A percentile compares a stretch with the other conserved stretches of the same genome.
Conservation (phyloP, 2,329 filamentous ascomycete genomes). For the Lachnellula subtilissima region DNA sequence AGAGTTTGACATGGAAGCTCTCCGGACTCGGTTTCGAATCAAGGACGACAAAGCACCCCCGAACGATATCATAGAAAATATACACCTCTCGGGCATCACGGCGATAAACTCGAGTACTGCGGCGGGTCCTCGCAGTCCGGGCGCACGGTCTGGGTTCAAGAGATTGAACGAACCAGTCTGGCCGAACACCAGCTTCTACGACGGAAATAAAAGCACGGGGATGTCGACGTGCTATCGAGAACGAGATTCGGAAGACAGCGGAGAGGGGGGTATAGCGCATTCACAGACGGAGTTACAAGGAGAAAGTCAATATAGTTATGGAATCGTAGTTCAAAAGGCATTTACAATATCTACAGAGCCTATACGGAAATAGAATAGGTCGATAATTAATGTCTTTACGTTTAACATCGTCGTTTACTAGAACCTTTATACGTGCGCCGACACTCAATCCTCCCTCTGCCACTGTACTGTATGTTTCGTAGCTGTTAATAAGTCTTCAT, state of each 20-base stretch:
- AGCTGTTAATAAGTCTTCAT: no score
- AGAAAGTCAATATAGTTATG: background rate
- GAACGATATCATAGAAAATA: no score
- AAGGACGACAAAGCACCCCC: no score
- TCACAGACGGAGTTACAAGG: background rate
- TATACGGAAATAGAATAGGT: background rate
- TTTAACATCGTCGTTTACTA: no score
- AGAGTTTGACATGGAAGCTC: background rate
- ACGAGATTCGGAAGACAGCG: background rate
- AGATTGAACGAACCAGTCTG: background rate
- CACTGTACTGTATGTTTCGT: no score
- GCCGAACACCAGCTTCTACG: background rate
- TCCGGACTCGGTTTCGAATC: no score
- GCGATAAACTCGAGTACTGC: no score
- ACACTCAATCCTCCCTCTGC: no score
- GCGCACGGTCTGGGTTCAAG: background rate
- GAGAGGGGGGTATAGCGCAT: background rate
- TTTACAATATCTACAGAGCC: constrained; percentile 1
- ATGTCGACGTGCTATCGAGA: constrained; percentile 1
- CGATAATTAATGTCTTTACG: background rate
- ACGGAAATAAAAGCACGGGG: background rate
- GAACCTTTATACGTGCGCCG: no score
- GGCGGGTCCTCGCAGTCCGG: background rate
- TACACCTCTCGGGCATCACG: no score
- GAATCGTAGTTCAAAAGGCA: constrained; percentile 3